A percentile compares a stretch with the other conserved stretches of the same genome.
Evolutionary conservation across 352 stramenopile species (phyloP).

Genomic region (Phytophthora pistaciae): DNA sequence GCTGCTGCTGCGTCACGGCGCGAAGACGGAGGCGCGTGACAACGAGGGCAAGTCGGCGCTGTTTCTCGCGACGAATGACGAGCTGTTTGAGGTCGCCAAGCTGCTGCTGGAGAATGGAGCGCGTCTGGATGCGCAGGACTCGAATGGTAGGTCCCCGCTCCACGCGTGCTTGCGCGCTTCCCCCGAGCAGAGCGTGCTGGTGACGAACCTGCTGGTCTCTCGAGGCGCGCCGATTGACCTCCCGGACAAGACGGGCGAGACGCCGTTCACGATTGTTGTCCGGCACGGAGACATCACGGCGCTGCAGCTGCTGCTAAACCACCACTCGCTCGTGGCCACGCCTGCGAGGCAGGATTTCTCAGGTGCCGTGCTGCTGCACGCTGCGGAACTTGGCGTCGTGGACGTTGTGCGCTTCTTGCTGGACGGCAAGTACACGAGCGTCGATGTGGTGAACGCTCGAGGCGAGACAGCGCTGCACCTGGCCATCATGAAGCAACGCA

Average conservation of each 20-base stretch:
- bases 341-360: constrained; percentile 32
- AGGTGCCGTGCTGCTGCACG: constrained; percentile 31
- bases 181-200: constrained; percentile 33
- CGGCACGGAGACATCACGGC: constrained; percentile 27
- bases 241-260: constrained; percentile 28
- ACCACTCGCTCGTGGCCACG: constrained; percentile 35
- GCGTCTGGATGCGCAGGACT: constrained; percentile 37
- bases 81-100: constrained; percentile 37
- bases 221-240: constrained; percentile 35
- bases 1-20: constrained; percentile 36
- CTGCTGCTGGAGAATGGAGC: constrained; percentile 42
- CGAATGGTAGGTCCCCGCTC: constrained; percentile 25
- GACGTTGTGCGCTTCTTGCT: constrained; percentile 38
- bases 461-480: constrained; percentile 45
- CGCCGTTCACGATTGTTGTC: constrained; percentile 35
- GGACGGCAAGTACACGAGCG: constrained; percentile 32
- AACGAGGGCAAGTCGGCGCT: constrained; percentile 45
- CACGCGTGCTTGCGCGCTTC: constrained; percentile 31
- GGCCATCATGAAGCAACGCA: constrained; percentile 38
- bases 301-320: constrained; percentile 43
- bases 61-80: constrained; percentile 43
- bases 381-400: constrained; percentile 34
- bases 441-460: constrained; percentile 39
- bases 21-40: constrained; percentile 30
- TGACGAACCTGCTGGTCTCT: constrained; percentile 42